phyloP scores from a whole-genome alignment of 106 monocot genomes.

The Alisma plantagoaquatica region DNA sequence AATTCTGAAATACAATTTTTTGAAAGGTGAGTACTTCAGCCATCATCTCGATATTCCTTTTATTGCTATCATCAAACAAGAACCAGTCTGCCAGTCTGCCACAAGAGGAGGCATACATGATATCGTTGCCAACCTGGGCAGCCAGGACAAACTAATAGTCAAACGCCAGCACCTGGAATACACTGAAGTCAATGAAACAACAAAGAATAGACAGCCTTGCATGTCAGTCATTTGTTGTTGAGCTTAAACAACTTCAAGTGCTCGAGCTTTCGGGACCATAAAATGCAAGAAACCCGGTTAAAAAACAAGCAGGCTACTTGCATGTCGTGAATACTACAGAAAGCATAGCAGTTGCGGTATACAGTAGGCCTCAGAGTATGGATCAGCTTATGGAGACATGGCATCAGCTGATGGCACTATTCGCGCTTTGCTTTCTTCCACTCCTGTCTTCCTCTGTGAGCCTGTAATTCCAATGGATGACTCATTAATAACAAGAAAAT shows the following conservation, averaged over 20 bases:
- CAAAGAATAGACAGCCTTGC: too few species aligned
- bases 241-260: too few species aligned
- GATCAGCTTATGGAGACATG: constrained; percentile 24
- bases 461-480: too few species aligned
- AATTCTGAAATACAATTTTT: too few species aligned
- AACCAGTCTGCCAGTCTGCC: too few species aligned
- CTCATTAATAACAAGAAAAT: too few species aligned
- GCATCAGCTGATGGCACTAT: constrained; percentile 32
- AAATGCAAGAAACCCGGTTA: constrained; percentile 23
- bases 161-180: neutral
- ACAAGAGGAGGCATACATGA: constrained; percentile 64
- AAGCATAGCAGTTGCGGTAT: constrained; percentile 2
- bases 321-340: constrained; percentile 6
- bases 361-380: neutral
- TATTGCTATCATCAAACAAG: too few species aligned
- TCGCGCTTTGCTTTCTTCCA: constrained; percentile 18
- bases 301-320: constrained; percentile 36
- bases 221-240: neutral
- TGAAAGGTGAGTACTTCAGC: too few species aligned
- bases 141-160: constrained; percentile 14
- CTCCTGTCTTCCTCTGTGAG: constrained; percentile 5
- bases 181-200: too few species aligned
- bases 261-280: too few species aligned
- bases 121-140: constrained; percentile 55
- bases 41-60: too few species aligned